Evolutionary conservation across 257 asterid species (phyloP), one percentile per base, ranked within the genome.

Genomic region (Solanum megistacrolobum): DNA sequence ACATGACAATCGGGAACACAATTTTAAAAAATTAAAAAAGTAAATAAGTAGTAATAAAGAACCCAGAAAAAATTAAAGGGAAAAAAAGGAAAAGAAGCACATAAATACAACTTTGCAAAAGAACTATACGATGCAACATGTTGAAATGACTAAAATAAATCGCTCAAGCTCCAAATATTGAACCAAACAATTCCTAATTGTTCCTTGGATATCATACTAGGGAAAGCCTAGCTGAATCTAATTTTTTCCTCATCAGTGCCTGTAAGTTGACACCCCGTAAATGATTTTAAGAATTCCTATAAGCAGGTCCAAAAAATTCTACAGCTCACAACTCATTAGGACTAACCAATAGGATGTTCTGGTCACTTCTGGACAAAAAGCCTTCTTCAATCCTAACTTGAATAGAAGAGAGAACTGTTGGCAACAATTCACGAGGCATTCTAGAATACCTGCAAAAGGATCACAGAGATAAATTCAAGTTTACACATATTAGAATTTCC

Each of bases 401-500:
- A 91, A 94, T 87, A 62, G 98, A 92, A 87, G 95, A 90, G 89
- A 96, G 91, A 86, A 94, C 94, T 74, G 88, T 88, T 48, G 95
- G 88, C 92, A 96, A 94, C 90, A 96, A 94, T 89, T 95, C 98
- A 5, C 82, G 83, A 21, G 98, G 94, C 99, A 96, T 96, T 92
- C 99, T 93, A 79, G 96, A 91, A 91, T 96, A 96, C 89, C 99
- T 96, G 92, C 55, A 86, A 35, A 89, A 89, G 60, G 60, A 88
- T 60, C 73, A 87, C 73, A 78, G 39, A 69, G 87, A 88, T 68
- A 82, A 74, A 88, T 46, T 88, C 89, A 84, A 68, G 62, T 84
- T 75, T 87, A 39, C 78, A 78, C 72, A 86, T n/a, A 58, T 60
- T 73, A 74, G 27, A 48, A 88, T 36, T 58, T 86, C 86, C 65